These are phyloP conservation scores for Fusarium heterosporum DNA, from an alignment of 2,329 filamentous ascomycete genomes.

Conservation along the genomic window DNA sequence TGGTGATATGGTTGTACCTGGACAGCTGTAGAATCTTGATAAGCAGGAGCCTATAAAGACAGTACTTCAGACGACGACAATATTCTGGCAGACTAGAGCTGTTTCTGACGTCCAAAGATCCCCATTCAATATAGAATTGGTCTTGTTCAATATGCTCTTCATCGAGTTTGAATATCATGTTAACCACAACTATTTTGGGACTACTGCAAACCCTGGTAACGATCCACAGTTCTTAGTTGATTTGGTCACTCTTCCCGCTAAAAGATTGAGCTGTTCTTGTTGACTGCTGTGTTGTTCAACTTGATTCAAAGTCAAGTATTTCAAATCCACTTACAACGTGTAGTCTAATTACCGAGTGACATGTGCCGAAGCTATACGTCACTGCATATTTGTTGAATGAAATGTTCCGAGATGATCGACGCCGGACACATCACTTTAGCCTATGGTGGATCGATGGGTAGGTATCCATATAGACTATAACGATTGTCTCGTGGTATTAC, in stretches of 20 bases:
- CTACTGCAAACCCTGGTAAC: neutral
- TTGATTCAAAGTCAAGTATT: neutral
- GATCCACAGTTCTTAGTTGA: neutral
- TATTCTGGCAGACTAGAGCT: neutral
- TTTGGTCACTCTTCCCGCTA: neutral
- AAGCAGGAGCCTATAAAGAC: neutral
- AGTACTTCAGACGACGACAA: neutral
- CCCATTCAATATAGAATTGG: neutral
- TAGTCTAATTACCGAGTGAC: conserved; percentile 8
- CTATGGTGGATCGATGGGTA: neutral
- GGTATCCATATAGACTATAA: neutral
- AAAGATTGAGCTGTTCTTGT: neutral
- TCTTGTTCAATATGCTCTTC: neutral
- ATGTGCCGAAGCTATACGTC: conserved; percentile 25
- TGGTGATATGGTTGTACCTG: neutral
- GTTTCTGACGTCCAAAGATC: neutral
- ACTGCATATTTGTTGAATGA: conserved; percentile 3
- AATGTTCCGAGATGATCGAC: conserved; percentile 18
- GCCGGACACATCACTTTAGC: conserved; percentile 16
- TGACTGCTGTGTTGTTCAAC: neutral
- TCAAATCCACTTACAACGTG: neutral
- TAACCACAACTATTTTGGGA: neutral
- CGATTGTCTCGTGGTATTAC: conserved; percentile 4
- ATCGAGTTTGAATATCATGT: neutral
- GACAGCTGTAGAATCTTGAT: neutral